Evolutionary conservation across 2,329 filamentous ascomycete species (phyloP), one percentile per base, ranked within the genome.

Genomic region (Ceratocystis albifundus): DNA sequence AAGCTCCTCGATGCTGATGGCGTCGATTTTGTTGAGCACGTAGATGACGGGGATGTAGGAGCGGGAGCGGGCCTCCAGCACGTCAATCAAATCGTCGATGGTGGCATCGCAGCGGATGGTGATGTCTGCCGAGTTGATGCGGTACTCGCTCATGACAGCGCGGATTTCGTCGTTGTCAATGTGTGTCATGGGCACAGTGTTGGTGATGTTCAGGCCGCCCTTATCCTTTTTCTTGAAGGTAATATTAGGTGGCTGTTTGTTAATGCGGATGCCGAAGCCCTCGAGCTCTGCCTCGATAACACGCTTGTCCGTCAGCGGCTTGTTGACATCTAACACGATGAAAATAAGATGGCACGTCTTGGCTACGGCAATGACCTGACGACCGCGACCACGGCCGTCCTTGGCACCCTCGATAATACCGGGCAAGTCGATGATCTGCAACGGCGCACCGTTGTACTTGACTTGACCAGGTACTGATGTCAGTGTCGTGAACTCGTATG

Each of bases 191-290:
- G 92, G 90, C 57, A 94, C 88, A 1, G 94, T 99, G 77, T 85
- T 94, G n/a, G 92, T 96, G 74, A 99, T 94, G 73, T 89, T 92
- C 74, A 99, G 85, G 45, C 94, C 94, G 71, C 94, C 94, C 79
- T 97, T 97, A 77, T 99, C 94, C 81, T 99, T 99, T 82, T 99
- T 99, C 79, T 88, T 95, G 81, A 96, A 96, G n/a, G 94, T 89
- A 73, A 99, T 99, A 75, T 99, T 99, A 50, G 94, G 94, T 30
- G 94, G 94, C 72, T 86, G 79, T 80, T 97, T 99, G 81, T 99
- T 99, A 80, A 97, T 93, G 66, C 94, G 85, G 74, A 99, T 96
- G 44, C 94, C 94, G 72, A 99, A 99, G 6, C 94, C 94, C 76
- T 99, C 94, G 74, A 99, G 78, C 79, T 99, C 94, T 64, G 85